Evolutionary conservation across 208 protist genomes (phyloP).

Genomic region (Wallacemonas sp.): DNA sequence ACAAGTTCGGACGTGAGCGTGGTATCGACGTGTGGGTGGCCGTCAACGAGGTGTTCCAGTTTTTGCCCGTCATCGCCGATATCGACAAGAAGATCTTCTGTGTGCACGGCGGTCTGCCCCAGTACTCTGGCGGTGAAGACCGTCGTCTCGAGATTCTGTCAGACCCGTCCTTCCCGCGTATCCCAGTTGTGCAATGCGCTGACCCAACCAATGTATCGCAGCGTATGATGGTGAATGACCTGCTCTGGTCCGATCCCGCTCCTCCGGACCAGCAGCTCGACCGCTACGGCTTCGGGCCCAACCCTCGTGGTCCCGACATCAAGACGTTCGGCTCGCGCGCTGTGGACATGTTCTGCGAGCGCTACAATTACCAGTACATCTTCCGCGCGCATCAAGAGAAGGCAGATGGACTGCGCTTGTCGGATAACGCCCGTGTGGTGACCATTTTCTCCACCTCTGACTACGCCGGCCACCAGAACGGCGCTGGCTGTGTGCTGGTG

Average conservation of each 20-base stretch:
- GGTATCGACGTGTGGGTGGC: constrained; percentile 89
- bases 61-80: constrained; percentile 89
- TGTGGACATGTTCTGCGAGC: constrained; percentile 92
- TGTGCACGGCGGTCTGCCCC: constrained; percentile 93
- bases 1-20: constrained; percentile 84
- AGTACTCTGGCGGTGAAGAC: constrained; percentile 88
- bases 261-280: constrained; percentile 83
- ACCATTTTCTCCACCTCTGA: constrained; percentile 93
- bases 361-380: constrained; percentile 93
- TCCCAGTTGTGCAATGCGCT: constrained; percentile 83
- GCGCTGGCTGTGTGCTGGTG: constrained; percentile 86
- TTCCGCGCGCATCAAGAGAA: constrained; percentile 94
- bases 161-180: constrained; percentile 83
- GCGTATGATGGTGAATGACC: constrained; percentile 91
- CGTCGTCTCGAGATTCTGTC: constrained; percentile 84
- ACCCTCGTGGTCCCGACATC: constrained; percentile 86
- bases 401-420: constrained; percentile 88
- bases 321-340: constrained; percentile 88
- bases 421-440: constrained; percentile 88
- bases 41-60: constrained; percentile 93
- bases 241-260: constrained; percentile 89
- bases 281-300: constrained; percentile 89
- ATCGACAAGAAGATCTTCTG: constrained; percentile 96
- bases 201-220: constrained; percentile 83
- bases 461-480: constrained; percentile 92